A percentile compares a stretch with the other conserved stretches of the same genome.
Evolutionary conservation across 1,139 yeast genomes (phyloP).

Genomic region (Nakaseomyces uthaithaninus): DNA sequence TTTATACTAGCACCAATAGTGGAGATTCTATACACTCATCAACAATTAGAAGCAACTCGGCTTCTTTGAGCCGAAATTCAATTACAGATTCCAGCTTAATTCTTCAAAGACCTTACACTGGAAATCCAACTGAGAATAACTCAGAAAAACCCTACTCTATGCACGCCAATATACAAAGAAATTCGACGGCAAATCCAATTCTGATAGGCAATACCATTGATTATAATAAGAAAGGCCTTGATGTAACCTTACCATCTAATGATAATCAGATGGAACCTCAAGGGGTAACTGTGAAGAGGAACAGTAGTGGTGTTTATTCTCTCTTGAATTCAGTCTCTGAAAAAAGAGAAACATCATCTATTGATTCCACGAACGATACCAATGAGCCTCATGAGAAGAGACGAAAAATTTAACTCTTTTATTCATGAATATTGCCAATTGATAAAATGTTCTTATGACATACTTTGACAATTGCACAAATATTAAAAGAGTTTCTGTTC

Average conservation of each 20-base stretch:
- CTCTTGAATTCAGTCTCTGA: constrained; percentile 11
- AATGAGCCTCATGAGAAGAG: background rate
- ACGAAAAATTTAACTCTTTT: background rate
- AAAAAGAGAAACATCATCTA: background rate
- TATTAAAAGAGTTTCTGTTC: too few species aligned
- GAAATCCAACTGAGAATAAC: background rate
- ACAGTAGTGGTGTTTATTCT: constrained; percentile 17
- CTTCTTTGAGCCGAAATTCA: constrained; percentile 8
- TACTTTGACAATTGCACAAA: too few species aligned
- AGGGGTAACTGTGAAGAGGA: constrained; percentile 3
- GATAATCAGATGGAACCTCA: background rate
- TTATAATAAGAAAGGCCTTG: background rate
- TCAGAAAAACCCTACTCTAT: background rate
- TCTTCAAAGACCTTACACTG: background rate
- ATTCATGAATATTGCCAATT: background rate
- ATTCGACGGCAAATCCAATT: constrained; percentile 3
- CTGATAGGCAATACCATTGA: background rate
- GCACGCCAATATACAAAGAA: constrained; percentile 7
- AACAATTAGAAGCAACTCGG: constrained; percentile 5
- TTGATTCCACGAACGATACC: background rate
- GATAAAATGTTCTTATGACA: background rate
- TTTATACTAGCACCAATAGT: background rate
- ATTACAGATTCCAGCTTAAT: background rate
- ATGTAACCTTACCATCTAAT: background rate
- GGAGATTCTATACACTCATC: background rate